phyloP scores from a whole-genome alignment of 1,284 basidiomycete species.

The Ustilago trichophora region DNA sequence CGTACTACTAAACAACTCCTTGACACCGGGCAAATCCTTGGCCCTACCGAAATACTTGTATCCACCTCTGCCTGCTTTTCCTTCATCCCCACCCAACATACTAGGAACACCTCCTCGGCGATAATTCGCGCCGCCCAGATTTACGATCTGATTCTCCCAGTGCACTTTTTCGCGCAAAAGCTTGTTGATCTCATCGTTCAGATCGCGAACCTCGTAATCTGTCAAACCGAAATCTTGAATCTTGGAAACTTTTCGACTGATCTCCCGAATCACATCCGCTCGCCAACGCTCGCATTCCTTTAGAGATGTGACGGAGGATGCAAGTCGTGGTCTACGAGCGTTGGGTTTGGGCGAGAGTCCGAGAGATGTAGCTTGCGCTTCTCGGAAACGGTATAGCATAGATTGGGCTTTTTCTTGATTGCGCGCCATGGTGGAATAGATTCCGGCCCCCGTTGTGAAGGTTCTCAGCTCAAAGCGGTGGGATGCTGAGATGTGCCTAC shows the following conservation, averaged over 20 bases:
- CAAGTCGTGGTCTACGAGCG: conserved; percentile 87
- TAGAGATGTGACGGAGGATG: conserved; percentile 86
- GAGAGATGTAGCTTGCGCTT: conserved; percentile 93
- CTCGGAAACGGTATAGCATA: conserved; percentile 98
- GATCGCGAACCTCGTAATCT: conserved; percentile 93
- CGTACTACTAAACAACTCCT: conserved; percentile 88
- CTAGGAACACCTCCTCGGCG: conserved; percentile 80
- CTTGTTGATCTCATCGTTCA: conserved; percentile 98
- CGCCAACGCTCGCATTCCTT: conserved; percentile 95
- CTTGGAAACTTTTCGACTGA: conserved; percentile 94
- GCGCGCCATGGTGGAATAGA: too few species aligned
- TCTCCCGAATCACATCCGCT: conserved; percentile 91
- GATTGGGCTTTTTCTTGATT: conserved; percentile 70
- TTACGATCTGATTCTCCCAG: conserved; percentile 97
- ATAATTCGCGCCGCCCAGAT: conserved; percentile 96
- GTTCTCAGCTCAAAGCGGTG: too few species aligned
- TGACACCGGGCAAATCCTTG: conserved; percentile 93
- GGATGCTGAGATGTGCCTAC: too few species aligned
- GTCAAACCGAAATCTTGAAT: conserved; percentile 93
- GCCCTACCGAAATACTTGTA: conserved; percentile 99
- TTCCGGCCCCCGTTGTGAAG: too few species aligned
- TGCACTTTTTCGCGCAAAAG: conserved; percentile 92
- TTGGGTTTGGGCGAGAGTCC: conserved; percentile 79
- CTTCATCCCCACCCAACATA: conserved; percentile 84
- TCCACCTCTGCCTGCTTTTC: conserved; percentile 84